Conservation (phyloP, 2,329 filamentous ascomycete genomes). For the Diplodia mutila region DNA sequence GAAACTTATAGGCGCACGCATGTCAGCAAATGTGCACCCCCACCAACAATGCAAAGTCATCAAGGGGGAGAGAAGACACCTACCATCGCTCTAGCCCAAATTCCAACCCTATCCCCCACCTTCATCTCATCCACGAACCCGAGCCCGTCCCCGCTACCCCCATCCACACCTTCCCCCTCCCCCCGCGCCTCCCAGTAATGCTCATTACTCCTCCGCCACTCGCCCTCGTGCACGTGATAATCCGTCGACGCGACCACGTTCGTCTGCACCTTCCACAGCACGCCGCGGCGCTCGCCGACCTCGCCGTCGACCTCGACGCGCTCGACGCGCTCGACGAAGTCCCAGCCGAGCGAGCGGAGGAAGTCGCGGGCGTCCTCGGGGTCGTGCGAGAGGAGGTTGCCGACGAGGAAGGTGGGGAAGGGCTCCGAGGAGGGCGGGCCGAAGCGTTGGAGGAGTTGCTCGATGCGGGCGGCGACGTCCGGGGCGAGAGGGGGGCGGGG, state of each 20-base stretch:
- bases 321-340: conserved; percentile 20
- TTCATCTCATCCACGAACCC: conserved; percentile 35
- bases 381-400: conserved; percentile 14
- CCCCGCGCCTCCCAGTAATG: too few relatives aligned
- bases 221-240: conserved; percentile 1
- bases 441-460: background rate
- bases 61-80: conserved; percentile 12
- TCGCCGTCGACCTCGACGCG: conserved; percentile 20
- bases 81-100: conserved; percentile 42
- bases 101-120: conserved; percentile 35
- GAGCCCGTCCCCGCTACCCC: conserved; percentile 31
- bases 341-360: conserved; percentile 12
- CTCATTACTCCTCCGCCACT: conserved; percentile 20
- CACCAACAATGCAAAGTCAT: background rate
- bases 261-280: conserved; percentile 39
- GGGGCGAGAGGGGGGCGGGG: conserved; percentile 8
- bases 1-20: conserved; percentile 32
- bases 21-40: background rate
- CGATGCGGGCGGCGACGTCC: conserved; percentile 23
- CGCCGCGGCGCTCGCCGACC: background rate
- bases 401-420: conserved; percentile 30
- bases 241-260: conserved; percentile 34
- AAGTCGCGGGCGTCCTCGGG: background rate
- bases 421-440: conserved; percentile 27
- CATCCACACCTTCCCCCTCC: background rate